Evolutionary conservation across 495 filamentous ascomycete species (phyloP).

Genomic region (Pseudevernia furfuracea): DNA sequence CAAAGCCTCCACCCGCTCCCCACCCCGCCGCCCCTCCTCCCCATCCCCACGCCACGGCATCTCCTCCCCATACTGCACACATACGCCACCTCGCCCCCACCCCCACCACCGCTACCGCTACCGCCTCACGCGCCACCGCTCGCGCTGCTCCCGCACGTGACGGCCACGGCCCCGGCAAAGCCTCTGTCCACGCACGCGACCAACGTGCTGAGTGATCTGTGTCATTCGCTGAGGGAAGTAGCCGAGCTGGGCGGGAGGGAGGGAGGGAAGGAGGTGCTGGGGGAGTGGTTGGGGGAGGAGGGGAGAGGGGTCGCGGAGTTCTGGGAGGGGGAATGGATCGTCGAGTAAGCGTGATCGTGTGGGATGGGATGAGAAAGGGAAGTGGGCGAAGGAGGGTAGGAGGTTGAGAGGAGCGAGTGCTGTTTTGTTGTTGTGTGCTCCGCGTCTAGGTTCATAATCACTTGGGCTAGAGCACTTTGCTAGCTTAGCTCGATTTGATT

Average conservation of each 20-base stretch:
- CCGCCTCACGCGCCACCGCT: neutral
- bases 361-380: neutral
- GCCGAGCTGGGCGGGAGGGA: slow-evolving; percentile 32
- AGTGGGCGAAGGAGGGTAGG: neutral
- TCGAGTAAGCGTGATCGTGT: neutral
- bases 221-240: slow-evolving; percentile 41
- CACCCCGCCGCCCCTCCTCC: slow-evolving; percentile 27
- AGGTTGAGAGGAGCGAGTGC: neutral
- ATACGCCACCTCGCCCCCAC: slow-evolving; percentile 25
- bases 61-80: slow-evolving; percentile 29
- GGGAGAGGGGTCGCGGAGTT: slow-evolving; percentile 12
- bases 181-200: slow-evolving; percentile 36
- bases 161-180: slow-evolving; percentile 24
- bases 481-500: neutral
- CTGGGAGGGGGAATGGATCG: slow-evolving; percentile 20
- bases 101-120: slow-evolving; percentile 19
- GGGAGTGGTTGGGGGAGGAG: slow-evolving; percentile 25
- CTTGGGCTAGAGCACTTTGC: neutral
- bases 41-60: slow-evolving; percentile 27
- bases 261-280: slow-evolving; percentile 32
- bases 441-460: neutral
- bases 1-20: slow-evolving; percentile 13
- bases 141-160: slow-evolving; percentile 42
- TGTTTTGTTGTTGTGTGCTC: neutral
- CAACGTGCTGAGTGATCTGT: slow-evolving; percentile 45